These are phyloP conservation scores for Astragalus glycyphyllos DNA, from an alignment of 306 rosid genomes.

Conservation along the genomic window DNA sequence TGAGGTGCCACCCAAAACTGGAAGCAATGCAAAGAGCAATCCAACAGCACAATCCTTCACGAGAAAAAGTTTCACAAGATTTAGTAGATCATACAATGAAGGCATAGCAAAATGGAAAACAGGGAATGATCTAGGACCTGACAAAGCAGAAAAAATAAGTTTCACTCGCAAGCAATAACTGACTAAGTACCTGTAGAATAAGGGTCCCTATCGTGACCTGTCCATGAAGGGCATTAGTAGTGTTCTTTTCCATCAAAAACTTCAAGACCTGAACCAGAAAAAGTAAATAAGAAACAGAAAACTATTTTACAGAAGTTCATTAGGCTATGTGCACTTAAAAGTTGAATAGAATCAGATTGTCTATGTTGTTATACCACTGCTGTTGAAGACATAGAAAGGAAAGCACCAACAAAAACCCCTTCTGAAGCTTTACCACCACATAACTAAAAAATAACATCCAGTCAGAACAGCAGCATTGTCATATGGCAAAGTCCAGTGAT, in stretches of 20 bases:
- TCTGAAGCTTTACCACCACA: constrained; percentile 96
- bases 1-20: constrained; percentile 92
- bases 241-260: constrained; percentile 93
- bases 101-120: constrained; percentile 33
- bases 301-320: constrained; percentile 16
- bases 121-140: constrained; percentile 3
- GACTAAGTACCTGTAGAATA: constrained; percentile 75
- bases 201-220: constrained; percentile 95
- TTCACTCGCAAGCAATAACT: constrained; percentile 17
- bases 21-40: constrained; percentile 98
- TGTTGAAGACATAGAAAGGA: constrained; percentile 95
- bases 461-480: constrained; percentile 37
- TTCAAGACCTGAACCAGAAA: constrained; percentile 72
- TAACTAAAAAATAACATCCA: constrained; percentile 70
- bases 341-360: constrained; percentile 28
- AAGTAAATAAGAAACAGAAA: constrained; percentile 33
- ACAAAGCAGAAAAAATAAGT: constrained; percentile 10
- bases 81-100: constrained; percentile 39
- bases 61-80: constrained; percentile 43
- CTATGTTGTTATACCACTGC: constrained; percentile 75
- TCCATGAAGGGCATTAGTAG: constrained; percentile 81
- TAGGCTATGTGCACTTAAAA: constrained; percentile 22
- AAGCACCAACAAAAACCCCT: constrained; percentile 89
- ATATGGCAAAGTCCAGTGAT: constrained; percentile 42
- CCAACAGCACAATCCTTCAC: constrained; percentile 96